These are phyloP conservation scores for Hydnum rufescens DNA, from an alignment of 768 basidiomycete genomes.

Conservation along the genomic window DNA sequence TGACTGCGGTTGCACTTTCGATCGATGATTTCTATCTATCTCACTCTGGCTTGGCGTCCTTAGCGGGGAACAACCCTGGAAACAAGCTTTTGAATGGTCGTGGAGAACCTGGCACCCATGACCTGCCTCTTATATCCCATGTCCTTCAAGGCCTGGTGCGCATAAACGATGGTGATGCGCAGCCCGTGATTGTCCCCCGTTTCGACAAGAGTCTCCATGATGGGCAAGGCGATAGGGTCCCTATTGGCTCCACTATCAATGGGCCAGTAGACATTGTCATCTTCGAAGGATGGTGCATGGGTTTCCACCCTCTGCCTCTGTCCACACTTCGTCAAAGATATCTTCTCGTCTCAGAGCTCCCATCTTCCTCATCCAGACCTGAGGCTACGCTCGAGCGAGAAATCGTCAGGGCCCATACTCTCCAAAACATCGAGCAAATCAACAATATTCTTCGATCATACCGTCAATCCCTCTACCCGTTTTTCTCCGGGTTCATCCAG, in stretches of 20 bases:
- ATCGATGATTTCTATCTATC: constrained; percentile 79
- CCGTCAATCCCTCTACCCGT: constrained; percentile 37
- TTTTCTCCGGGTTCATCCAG: constrained; percentile 60
- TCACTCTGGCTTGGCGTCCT: constrained; percentile 30
- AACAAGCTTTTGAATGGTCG: constrained; percentile 61
- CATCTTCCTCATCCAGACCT: background rate
- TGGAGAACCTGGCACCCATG: constrained; percentile 90
- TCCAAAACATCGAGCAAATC: constrained; percentile 36
- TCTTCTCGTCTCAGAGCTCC: background rate
- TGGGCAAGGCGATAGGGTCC: constrained; percentile 70
- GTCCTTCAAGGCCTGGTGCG: constrained; percentile 31
- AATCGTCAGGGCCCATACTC: constrained; percentile 18
- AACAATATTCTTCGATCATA: constrained; percentile 47
- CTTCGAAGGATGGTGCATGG: constrained; percentile 92
- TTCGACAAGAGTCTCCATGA: constrained; percentile 73
- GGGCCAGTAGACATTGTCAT: constrained; percentile 60
- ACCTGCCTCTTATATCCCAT: constrained; percentile 40
- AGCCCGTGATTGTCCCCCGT: constrained; percentile 30
- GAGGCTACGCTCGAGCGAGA: constrained; percentile 11
- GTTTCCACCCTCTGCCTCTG: constrained; percentile 46
- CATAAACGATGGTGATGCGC: constrained; percentile 17
- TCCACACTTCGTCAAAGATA: constrained; percentile 30
- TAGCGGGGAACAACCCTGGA: constrained; percentile 6
- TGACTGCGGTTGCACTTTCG: constrained; percentile 45
- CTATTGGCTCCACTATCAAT: constrained; percentile 25